Base-by-base conservation (phyloP, 768 basidiomycete genomes). In the Serpula lacrymans region DNA sequence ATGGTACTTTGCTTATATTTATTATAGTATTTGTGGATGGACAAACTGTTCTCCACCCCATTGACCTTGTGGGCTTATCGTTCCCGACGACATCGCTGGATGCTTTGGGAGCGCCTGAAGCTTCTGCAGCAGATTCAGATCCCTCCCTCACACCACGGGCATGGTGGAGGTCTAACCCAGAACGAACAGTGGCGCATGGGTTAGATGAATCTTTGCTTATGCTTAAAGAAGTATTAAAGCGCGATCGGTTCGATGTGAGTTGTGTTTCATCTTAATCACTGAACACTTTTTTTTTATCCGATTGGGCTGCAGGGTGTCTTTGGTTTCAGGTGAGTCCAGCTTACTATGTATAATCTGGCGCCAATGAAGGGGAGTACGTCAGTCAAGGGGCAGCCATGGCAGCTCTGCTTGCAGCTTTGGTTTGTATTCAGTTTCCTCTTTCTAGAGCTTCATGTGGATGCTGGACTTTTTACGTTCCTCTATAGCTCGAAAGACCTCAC, bases 301-400 rank as follows among this genome's bases (percentile, higher is more conserved):
- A n/a, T 9, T 33, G 6, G 14, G n/a, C 20, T 29, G 14, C 50
- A 89, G 85, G 88, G 86, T 20, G 75, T 89, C 6, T 73, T 90
- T 52, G 88, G 88, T 5, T 89, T 89, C 56, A 88, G 86, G 84
- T 81, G 21, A 21, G 61, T 43, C 43, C 10, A 35, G 24, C 13
- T 12, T 21, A 10, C 28, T 28, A 6, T 30, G 32, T 10, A 4
- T 27, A 20, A 7, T 46, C 26, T 17, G 31, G 14, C 21, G 18
- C 21, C 24, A 4, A 29, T 17, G 22, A n/a, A 32, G 26, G 45
- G 22, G 26, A 21, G 41, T 23, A 36, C 46, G n/a, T 34, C 32
- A 86, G 85, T 46, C 89, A 92, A 63, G 88, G 88, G 12, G 88
- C 84, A 12, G 78, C 77, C 4, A 71, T 89, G 62, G 89, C 85